A percentile compares a stretch with the other conserved stretches of the same genome.
Evolutionary conservation across 306 rosid genomes (phyloP).

Genomic region (Alnus rubra): DNA sequence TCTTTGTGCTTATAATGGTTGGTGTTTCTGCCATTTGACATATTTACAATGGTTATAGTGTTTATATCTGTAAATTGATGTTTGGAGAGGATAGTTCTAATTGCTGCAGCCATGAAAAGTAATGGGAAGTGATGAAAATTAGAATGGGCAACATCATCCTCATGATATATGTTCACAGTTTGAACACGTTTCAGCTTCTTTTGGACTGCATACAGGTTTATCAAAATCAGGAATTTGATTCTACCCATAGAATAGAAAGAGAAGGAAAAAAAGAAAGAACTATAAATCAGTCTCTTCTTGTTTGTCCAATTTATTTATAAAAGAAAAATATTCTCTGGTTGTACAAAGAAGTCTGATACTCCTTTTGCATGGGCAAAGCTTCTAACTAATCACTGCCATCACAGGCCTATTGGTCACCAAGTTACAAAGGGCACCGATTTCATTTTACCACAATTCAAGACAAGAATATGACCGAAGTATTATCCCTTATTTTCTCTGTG

Average conservation of each 20-base stretch:
- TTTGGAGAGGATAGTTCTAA: background rate
- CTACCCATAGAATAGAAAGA: background rate
- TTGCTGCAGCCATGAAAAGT: background rate
- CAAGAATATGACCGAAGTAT: background rate
- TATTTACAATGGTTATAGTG: background rate
- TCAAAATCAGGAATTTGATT: background rate
- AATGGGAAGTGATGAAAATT: background rate
- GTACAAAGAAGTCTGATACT: background rate
- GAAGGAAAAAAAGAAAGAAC: background rate
- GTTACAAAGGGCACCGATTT: conserved; percentile 4
- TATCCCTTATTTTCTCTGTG: background rate
- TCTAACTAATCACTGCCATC: background rate
- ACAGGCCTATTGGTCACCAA: background rate
- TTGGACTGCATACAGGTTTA: conserved; percentile 15
- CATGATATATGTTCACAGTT: background rate
- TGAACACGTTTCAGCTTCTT: conserved; percentile 8
- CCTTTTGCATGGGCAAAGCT: background rate
- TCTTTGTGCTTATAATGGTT: background rate
- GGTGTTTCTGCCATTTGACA: background rate
- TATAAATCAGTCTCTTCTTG: background rate
- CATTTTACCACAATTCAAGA: background rate
- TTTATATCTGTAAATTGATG: background rate
- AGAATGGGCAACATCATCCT: background rate
- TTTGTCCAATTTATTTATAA: background rate
- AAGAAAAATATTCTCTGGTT: background rate